Evolutionary conservation across 2,329 filamentous ascomycete genomes (phyloP).

Genomic region (Aspergillus fischeri): DNA sequence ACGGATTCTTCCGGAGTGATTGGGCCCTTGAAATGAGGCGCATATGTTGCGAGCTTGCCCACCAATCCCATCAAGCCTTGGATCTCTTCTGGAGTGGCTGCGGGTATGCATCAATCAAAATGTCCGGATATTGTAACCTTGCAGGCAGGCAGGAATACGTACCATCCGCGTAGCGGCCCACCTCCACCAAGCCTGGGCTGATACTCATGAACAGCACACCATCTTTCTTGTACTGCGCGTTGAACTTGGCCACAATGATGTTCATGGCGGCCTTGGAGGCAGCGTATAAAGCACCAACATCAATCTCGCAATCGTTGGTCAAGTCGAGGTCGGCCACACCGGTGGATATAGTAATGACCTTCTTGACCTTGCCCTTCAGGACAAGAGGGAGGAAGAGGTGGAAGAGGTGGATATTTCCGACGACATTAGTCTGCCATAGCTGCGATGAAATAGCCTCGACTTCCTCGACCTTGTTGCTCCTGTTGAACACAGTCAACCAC

Average conservation of each 20-base stretch:
- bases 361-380: conserved; percentile 49
- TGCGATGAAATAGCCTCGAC: conserved; percentile 34
- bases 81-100: conserved; percentile 21
- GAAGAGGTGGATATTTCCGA: conserved; percentile 52
- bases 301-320: conserved; percentile 35
- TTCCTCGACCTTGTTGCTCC: conserved; percentile 26
- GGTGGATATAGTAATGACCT: conserved; percentile 50
- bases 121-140: background rate
- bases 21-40: conserved; percentile 39
- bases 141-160: conserved; percentile 3
- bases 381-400: conserved; percentile 53
- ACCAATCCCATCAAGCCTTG: conserved; percentile 20
- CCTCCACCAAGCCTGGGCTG: conserved; percentile 50
- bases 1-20: conserved; percentile 34
- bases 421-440: conserved; percentile 46
- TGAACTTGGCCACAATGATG: conserved; percentile 51
- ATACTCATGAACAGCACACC: conserved; percentile 52
- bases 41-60: conserved; percentile 32
- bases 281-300: conserved; percentile 40
- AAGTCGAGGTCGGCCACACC: conserved; percentile 49
- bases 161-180: conserved; percentile 28
- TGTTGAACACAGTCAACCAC: conserved; percentile 10
- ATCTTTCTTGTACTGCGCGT: conserved; percentile 46
- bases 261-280: conserved; percentile 53
- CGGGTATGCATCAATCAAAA: conserved; percentile 2